Evolutionary conservation across 176 grass and related monocot genomes (phyloP).

Genomic region (Calamus simplicifolius): DNA sequence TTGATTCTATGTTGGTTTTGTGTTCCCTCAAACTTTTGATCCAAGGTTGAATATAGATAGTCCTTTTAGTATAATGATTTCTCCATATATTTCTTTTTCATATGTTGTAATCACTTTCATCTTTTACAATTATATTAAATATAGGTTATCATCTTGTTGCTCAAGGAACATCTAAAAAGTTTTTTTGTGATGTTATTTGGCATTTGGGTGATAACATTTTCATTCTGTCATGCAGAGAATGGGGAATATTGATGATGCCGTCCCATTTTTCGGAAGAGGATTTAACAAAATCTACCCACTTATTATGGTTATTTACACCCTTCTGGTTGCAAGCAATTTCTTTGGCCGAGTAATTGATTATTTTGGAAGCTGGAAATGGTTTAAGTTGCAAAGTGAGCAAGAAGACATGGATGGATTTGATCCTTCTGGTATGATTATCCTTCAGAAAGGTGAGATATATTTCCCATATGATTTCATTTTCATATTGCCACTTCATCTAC

Average conservation of each 20-base stretch:
- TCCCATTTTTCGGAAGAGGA: constrained; percentile 98
- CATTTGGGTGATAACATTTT: too few relatives aligned
- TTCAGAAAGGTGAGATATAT: constrained; percentile 70
- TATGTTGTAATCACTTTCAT: too few relatives aligned
- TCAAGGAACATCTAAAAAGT: too few relatives aligned
- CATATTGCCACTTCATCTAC: too few relatives aligned
- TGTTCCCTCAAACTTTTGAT: too few relatives aligned
- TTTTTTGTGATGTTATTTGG: too few relatives aligned
- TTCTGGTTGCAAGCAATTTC: constrained; percentile 92
- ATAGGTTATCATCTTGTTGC: too few relatives aligned
- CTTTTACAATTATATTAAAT: too few relatives aligned
- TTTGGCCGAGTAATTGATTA: constrained; percentile 85
- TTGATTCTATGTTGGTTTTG: too few relatives aligned
- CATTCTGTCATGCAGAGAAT: constrained; percentile 58
- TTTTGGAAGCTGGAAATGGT: constrained; percentile 91
- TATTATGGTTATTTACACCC: constrained; percentile 96
- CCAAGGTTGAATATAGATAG: too few relatives aligned
- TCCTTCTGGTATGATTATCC: constrained; percentile 92
- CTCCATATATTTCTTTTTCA: too few relatives aligned
- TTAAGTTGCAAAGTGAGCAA: constrained; percentile 81
- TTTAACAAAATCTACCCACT: constrained; percentile 99
- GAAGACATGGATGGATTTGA: constrained; percentile 84
- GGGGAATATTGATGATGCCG: constrained; percentile 96
- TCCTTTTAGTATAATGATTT: too few relatives aligned
- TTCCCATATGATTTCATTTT: background rate